A percentile compares a stretch with the other conserved stretches of the same genome.
phyloP scores from a whole-genome alignment of 2,329 filamentous ascomycete species.

The Penicillium vulpinum region DNA sequence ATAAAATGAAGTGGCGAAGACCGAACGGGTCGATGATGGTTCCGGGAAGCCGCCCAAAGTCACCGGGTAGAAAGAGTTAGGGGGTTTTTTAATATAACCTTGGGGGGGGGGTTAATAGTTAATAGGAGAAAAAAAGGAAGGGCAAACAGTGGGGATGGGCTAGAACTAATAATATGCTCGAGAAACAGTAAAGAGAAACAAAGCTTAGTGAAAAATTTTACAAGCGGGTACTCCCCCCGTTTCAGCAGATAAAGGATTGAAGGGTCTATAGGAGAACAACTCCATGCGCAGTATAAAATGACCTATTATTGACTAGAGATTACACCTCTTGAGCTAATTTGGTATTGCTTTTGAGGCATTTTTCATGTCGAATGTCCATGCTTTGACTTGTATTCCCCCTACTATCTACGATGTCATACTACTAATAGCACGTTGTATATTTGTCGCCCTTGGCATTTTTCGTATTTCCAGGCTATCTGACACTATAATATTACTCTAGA shows the following conservation, averaged over 20 bases:
- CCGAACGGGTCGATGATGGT: constrained; percentile 1
- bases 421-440: no score
- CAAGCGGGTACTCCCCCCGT: constrained; percentile 1
- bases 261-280: not conserved
- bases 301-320: not conserved
- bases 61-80: not conserved
- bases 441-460: not conserved
- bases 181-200: not conserved
- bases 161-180: not conserved
- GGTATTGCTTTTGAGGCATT: not conserved
- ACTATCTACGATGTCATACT: no score
- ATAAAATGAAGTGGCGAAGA: constrained; percentile 4
- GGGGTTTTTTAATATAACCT: not conserved
- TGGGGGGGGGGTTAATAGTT: not conserved
- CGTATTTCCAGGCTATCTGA: not conserved
- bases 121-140: not conserved
- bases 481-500: not conserved
- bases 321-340: no score
- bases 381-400: no score
- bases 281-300: not conserved
- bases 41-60: constrained; percentile 1
- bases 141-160: not conserved
- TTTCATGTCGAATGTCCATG: not conserved
- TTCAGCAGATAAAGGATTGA: constrained; percentile 1
- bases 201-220: not conserved